Base-by-base conservation (phyloP, 768 basidiomycete species). In the Boletus pseudopeckii region DNA sequence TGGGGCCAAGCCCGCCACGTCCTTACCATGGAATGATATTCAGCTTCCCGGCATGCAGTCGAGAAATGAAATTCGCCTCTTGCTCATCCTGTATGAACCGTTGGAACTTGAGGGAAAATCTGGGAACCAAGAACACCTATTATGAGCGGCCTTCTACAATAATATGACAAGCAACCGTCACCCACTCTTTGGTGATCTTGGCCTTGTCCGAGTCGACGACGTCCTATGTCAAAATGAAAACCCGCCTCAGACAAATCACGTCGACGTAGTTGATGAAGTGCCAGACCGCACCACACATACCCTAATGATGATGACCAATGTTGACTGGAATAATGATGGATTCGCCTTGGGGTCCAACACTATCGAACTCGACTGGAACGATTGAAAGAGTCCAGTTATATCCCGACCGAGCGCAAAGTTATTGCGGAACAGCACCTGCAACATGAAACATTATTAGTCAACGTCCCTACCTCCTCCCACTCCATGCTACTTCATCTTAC, bases 71-170 rank as follows among this genome's bases (percentile, higher is more conserved):
- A 55, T 86, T 86, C 0, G 78, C 71, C 30, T 74, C 80, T 64
- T 83, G 81, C 53, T 86, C 82, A 5, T 80, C 74, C 50, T 80
- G 75, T 13, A 86, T 82, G n/a, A 85, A 84, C 65, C 77, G 74
- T 66, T 82, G 71, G 60, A 85, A 80, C 53, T 84, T 84, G 14
- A 77, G 70, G 2, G 72, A 73, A 59, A 85, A 84, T 50, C 82
- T 85, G 37, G 7, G 4, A 50, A 9, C 0, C 2, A 33, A 33
- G 0, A 26, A 26, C 0, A 3, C 17, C 28, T 1, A 11, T 42
- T 22, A 18, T 14, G 22, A 51, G 36, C 18, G 36, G 4, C 5
- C 7, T 7, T 9, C 1, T 28, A 20, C 9, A 5, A 28, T 28
- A 20, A 37, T n/a, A 11, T 0, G 17, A 38, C 7, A 11, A 42